A percentile compares a stretch with the other conserved stretches of the same genome.
phyloP scores from a whole-genome alignment of 139 green algal genomes.

The Microglena sp. region DNA sequence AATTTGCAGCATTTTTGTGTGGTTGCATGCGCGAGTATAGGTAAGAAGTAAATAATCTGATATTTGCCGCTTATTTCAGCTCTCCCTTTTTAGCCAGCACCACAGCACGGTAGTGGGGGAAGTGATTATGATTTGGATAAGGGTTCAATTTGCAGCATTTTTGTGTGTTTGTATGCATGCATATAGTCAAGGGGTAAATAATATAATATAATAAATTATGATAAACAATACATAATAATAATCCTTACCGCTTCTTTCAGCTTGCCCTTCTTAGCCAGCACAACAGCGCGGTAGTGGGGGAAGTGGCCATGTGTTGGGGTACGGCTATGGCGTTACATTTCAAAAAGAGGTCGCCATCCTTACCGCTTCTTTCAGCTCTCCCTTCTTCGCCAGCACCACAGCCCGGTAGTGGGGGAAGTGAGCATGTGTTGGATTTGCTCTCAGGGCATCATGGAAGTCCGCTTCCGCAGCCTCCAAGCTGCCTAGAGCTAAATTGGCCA shows the following conservation, averaged over 20 bases:
- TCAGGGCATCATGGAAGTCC: constrained; percentile 19
- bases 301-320: constrained; percentile 29
- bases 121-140: constrained; percentile 29
- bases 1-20: too few relatives aligned
- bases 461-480: constrained; percentile 15
- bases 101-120: constrained; percentile 27
- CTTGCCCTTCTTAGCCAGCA: constrained; percentile 8
- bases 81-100: constrained; percentile 10
- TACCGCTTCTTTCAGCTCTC: constrained; percentile 4
- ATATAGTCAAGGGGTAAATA: too few relatives aligned
- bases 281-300: constrained; percentile 26
- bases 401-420: constrained; percentile 35
- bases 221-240: not conserved
- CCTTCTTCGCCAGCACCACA: constrained; percentile 11
- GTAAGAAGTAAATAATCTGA: not conserved
- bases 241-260: constrained; percentile 1
- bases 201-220: too few relatives aligned
- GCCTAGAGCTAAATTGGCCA: constrained; percentile 20
- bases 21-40: not conserved
- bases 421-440: constrained; percentile 23
- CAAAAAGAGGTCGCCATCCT: not conserved
- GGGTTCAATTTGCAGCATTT: too few relatives aligned
- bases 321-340: not conserved
- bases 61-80: constrained; percentile 1
- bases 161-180: too few relatives aligned